These are phyloP conservation scores for Wickerhamomyces queroliae DNA, from an alignment of 805 yeast species.

Conservation along the genomic window DNA sequence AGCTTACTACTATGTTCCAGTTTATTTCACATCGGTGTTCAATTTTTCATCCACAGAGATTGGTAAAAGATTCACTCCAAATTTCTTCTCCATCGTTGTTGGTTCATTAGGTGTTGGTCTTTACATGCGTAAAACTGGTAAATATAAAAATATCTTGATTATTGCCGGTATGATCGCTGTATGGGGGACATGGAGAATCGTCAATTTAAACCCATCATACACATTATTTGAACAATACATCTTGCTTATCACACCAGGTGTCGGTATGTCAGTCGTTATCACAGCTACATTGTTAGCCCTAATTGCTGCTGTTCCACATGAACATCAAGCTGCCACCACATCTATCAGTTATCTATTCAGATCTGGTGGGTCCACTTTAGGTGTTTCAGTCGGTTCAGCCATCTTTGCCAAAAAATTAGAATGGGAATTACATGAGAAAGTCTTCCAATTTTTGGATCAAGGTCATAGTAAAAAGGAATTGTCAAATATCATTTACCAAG, in stretches of 20 bases:
- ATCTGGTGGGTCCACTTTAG: slow-evolving; percentile 61
- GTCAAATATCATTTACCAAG: slow-evolving; percentile 39
- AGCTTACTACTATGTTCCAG: slow-evolving; percentile 51
- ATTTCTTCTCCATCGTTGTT: slow-evolving; percentile 49
- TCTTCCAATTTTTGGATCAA: slow-evolving; percentile 27
- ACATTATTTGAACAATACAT: slow-evolving; percentile 36
- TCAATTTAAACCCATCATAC: slow-evolving; percentile 26
- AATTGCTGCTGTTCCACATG: slow-evolving; percentile 66
- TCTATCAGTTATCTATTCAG: slow-evolving; percentile 63
- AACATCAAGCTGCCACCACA: slow-evolving; percentile 62
- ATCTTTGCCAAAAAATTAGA: slow-evolving; percentile 46
- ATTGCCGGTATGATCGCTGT: slow-evolving; percentile 36
- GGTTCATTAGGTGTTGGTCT: slow-evolving; percentile 61
- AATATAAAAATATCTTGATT: slow-evolving; percentile 43
- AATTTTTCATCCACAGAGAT: slow-evolving; percentile 47
- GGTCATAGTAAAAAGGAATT: slow-evolving; percentile 34
- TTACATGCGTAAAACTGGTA: slow-evolving; percentile 61
- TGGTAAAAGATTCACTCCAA: slow-evolving; percentile 56
- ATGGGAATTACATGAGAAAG: slow-evolving; percentile 20
- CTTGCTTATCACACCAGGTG: slow-evolving; percentile 42
- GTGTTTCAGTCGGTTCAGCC: slow-evolving; percentile 59
- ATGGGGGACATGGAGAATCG: slow-evolving; percentile 38
- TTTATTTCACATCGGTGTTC: slow-evolving; percentile 52
- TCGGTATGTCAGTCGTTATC: slow-evolving; percentile 52
- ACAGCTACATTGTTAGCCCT: slow-evolving; percentile 63